phyloP scores from a whole-genome alignment of 202 grass and related monocot species.

The Bolboschoenoplectus hybrid region DNA sequence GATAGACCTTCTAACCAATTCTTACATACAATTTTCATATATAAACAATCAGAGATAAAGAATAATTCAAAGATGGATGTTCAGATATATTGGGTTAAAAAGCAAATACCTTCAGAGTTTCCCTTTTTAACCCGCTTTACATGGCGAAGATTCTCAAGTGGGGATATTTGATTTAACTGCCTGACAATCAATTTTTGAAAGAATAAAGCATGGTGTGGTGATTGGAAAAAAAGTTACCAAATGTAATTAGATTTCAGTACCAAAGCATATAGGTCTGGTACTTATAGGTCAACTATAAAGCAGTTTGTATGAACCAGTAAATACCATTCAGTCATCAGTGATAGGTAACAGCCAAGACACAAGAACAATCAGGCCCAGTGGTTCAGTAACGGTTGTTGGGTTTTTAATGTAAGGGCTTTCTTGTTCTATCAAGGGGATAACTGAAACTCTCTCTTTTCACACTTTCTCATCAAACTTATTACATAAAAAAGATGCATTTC shows the following conservation, averaged over 20 bases:
- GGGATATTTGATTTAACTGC: conserved; percentile 74
- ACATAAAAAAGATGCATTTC: not conserved
- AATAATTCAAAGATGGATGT: not conserved
- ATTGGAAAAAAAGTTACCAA: not conserved
- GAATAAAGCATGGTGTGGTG: not conserved
- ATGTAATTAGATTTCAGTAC: not conserved
- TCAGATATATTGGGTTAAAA: conserved; percentile 4
- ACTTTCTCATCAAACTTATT: not conserved
- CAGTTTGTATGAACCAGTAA: not conserved
- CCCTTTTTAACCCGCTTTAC: conserved; percentile 64
- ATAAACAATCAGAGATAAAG: not conserved
- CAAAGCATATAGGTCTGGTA: not conserved
- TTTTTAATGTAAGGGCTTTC: not conserved
- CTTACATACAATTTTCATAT: not conserved
- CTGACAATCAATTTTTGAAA: conserved; percentile 46
- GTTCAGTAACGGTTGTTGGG: not conserved
- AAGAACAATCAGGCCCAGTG: not conserved
- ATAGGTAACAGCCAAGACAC: not conserved
- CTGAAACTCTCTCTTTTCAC: not conserved
- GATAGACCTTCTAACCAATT: not conserved
- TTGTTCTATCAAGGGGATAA: not conserved
- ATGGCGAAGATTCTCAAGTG: conserved; percentile 80
- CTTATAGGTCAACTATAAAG: not conserved
- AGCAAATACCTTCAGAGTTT: conserved; percentile 23
- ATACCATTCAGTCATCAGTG: not conserved